Conservation (phyloP, 2,329 filamentous ascomycete genomes). For the Septoria linicola region DNA sequence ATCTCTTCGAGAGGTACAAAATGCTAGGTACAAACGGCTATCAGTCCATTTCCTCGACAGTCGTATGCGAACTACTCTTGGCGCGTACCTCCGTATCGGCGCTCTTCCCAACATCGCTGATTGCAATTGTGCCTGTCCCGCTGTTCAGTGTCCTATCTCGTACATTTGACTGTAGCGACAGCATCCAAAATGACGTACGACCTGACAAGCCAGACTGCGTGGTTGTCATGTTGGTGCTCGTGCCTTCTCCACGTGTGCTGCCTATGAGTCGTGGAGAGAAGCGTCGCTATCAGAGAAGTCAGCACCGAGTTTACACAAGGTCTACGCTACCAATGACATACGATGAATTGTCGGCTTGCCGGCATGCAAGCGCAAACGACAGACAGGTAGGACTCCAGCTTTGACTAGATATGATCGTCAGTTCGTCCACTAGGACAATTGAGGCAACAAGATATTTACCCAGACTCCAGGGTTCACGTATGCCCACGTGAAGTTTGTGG, state of each 20-base stretch:
- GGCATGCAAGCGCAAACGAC: constrained; percentile 17
- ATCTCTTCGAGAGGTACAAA: no score
- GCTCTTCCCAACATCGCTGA: constrained; percentile 11
- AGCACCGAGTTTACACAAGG: no score
- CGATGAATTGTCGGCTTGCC: constrained; percentile 11
- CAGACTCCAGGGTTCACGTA: constrained; percentile 6
- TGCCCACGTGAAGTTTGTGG: constrained; percentile 16
- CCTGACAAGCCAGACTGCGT: constrained; percentile 4
- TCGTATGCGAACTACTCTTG: background rate
- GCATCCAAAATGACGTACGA: constrained; percentile 2
- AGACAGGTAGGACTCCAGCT: constrained; percentile 7
- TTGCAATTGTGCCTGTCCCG: constrained; percentile 5
- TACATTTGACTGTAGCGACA: background rate
- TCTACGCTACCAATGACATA: no score
- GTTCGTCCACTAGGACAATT: background rate
- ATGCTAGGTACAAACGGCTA: no score
- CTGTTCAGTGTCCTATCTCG: background rate
- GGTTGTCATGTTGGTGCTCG: background rate
- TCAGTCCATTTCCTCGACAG: background rate
- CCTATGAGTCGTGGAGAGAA: constrained; percentile 4
- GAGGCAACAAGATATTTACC: background rate
- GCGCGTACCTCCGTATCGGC: constrained; percentile 5
- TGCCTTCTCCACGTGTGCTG: background rate
- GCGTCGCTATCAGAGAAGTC: constrained; percentile 2
- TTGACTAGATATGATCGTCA: constrained; percentile 5